Base-by-base conservation (phyloP, 495 filamentous ascomycete species). In the Bombardia bombarda region DNA sequence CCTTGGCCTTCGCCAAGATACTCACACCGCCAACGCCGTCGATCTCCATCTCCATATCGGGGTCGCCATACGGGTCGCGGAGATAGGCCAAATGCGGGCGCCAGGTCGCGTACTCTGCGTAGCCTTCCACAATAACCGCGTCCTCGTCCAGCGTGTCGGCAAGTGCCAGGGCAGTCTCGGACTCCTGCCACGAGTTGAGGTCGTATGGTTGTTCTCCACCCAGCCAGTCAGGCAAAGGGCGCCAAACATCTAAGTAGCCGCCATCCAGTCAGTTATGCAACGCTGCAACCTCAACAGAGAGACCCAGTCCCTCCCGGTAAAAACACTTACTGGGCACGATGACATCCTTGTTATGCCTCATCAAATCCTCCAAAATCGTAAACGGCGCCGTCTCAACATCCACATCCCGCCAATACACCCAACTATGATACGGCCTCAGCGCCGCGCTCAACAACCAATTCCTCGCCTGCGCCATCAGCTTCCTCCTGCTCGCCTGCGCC, bases 11-110 rank as follows among this genome's bases (percentile, higher is more conserved):
- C 4, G 92, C 89, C 50, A 99, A 72, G 55, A 99, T 99, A 66
- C 87, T 94, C 46, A 99, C 92, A 55, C 92, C 92, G 36, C 92
- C 92, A 14, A 99, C 88, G 40, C 92, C 92, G 55, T 99, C 92
- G 51, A 99, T 87, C 52, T 99, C 93, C 92, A 99, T 96, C 62
- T 99, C 93, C 82, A 97, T 94, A 62, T 99, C 93, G 2, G 89
- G 89, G 52, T 99, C 90, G 25, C 93, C 93, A 53, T 95, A 97
- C 2, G 93, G 93, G 59, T 99, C 93, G 13, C 93, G 82, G 2
- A 99, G 77, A 58, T 99, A 99, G 28, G 93, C 93, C 40, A 99
- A 74, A 75, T 99, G 93, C 19, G 93, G 93, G 43, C 93, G 73
- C 90, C 92, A 99, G 2, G 93, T 99, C 17, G 93, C 93, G 58